Base-by-base conservation (phyloP, 441 rosid genomes). In the Gossypium schwendimanii region DNA sequence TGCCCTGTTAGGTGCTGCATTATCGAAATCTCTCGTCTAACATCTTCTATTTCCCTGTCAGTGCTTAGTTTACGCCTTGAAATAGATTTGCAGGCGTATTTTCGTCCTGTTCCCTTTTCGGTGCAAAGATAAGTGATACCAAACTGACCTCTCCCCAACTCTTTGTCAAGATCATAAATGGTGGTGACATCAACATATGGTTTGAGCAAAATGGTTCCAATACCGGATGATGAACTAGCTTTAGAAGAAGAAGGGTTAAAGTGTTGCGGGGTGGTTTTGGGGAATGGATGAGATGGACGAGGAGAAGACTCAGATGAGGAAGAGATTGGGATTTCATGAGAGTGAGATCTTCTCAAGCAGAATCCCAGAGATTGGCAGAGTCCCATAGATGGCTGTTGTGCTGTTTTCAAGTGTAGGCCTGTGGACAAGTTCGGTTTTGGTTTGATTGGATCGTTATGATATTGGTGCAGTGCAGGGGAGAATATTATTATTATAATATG, bases 51-150 rank as follows among this genome's bases (percentile, higher is more conserved):
- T 74, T 84, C 91, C 76, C 74, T 84, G 0, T 41, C 36, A 49
- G 55, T 45, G 36, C n/a, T 50, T 18, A 89, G 80, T 76, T 83
- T 86, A 12, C 81, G 70, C 76, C 78, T 80, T 4, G 89, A 84
- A 81, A 89, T 89, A 4, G 88, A 87, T 63, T 89, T 87, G 85
- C 90, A 89, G 2, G 90, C 90, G 55, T 78, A 89, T 23, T 82
- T 77, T 14, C 55, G 33, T 5, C 88, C 87, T 7, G 86, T 87
- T 44, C 86, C 77, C 80, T 73, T 84, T 69, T 87, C 88, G 0
- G 83, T 82, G 53, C 89, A 89, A 1, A 73, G 81, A 76, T 82
- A 87, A 2, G 89, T 87, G 71, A 87, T 67, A 14, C 84, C 91
- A 61, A 82, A 85, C 50, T 83, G 84, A 61, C 91, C 93, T 33